These are phyloP conservation scores for Exserohilum turcica DNA, from an alignment of 2,329 filamentous ascomycete genomes.

Conservation along the genomic window DNA sequence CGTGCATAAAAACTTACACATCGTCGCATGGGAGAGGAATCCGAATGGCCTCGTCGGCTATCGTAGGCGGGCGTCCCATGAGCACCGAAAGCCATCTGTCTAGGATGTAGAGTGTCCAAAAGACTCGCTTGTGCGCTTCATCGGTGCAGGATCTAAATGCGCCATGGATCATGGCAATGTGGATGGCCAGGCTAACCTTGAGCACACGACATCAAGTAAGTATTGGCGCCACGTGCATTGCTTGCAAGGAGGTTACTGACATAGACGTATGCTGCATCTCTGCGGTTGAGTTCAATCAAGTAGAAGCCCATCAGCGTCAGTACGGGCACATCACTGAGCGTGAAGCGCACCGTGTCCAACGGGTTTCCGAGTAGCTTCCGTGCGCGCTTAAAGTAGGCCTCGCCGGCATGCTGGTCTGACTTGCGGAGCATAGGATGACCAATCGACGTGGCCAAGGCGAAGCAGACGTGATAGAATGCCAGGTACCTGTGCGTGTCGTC, in stretches of 20 bases:
- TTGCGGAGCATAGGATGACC: slow-evolving; percentile 17
- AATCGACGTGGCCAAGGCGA: slow-evolving; percentile 30
- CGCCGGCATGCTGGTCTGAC: slow-evolving; percentile 26
- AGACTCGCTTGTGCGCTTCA: slow-evolving; percentile 27
- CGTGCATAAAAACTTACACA: slow-evolving; percentile 21
- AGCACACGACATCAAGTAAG: neutral
- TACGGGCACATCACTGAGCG: slow-evolving; percentile 31
- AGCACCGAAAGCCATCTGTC: slow-evolving; percentile 36
- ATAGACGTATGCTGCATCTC: slow-evolving; percentile 36
- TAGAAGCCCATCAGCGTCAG: slow-evolving; percentile 36
- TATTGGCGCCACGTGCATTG: neutral
- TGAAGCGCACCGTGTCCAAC: slow-evolving; percentile 32
- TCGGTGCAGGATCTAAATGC: slow-evolving; percentile 25
- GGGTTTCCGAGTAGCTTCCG: slow-evolving; percentile 34
- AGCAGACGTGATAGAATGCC: slow-evolving; percentile 35
- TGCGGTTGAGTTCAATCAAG: slow-evolving; percentile 36
- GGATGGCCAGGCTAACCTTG: slow-evolving; percentile 25
- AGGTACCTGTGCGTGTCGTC: slow-evolving; percentile 26
- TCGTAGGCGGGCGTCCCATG: slow-evolving; percentile 34
- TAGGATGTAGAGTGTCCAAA: slow-evolving; percentile 36
- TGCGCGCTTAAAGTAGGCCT: slow-evolving; percentile 34
- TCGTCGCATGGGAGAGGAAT: slow-evolving; percentile 28
- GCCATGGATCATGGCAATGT: slow-evolving; percentile 34
- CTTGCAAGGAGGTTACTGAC: slow-evolving; percentile 14
- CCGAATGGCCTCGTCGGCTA: slow-evolving; percentile 33